Base-by-base conservation (phyloP, 192 early-diverging fungal species). In the Dimargaris cristalligena region DNA sequence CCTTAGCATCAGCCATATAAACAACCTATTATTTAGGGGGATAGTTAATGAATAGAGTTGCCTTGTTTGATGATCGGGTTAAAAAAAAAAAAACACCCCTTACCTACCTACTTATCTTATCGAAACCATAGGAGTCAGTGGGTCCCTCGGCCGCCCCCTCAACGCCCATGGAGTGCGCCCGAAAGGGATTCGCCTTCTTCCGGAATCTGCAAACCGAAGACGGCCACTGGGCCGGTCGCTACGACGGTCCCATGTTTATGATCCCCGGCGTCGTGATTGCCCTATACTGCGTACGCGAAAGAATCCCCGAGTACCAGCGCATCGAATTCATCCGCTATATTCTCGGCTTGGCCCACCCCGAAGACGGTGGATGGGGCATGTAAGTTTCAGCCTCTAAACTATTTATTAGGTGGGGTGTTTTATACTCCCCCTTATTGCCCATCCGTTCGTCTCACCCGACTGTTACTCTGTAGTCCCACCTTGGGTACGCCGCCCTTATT, bases 321-420 rank as follows among this genome's bases (percentile, higher is more conserved):
- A 73, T 78, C 3, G 95, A 97, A 75, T 75, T 97, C 59, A 82
- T 86, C 41, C 80, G 89, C 34, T 99, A 97, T 71, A 62, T 99
- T 52, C 69, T 86, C 38, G 86, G 85, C 70, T 71, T 80, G 59
- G 93, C 94, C 1, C 71, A 90, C 64, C 64, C 69, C 33, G 83
- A 81, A 26, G 92, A 96, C 62, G 95, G 95, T 34, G 95, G 95
- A 10, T 99, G 93, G 93, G 94, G 95, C 16, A 77, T 99, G 86
- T 85, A 73, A 60, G 80, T 65, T n/a, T n/a, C n/a, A n/a, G n/a
- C n/a, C n/a, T n/a, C n/a, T n/a, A n/a, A n/a, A n/a, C n/a, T n/a
- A n/a, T n/a, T n/a, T n/a, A n/a, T n/a, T n/a, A n/a, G n/a, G n/a
- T n/a, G n/a, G n/a, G n/a, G n/a, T n/a, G n/a, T n/a, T n/a, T n/a